phyloP scores from a whole-genome alignment of 306 rosid species.

The Prunus armeniaca region DNA sequence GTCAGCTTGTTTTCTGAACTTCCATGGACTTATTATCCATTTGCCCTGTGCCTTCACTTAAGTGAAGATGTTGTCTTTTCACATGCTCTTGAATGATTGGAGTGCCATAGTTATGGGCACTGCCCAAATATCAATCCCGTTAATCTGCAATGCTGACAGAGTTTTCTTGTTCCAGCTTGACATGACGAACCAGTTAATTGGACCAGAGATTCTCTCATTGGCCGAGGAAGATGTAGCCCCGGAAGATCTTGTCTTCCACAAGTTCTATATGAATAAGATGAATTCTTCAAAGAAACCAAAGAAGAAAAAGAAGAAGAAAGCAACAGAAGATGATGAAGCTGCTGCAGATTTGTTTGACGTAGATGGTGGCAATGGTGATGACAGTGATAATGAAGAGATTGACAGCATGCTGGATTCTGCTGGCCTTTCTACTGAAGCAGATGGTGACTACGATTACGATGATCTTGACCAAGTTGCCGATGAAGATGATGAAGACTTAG shows the following conservation, averaged over 20 bases:
- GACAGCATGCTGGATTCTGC: constrained; percentile 74
- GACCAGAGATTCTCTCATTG: constrained; percentile 71
- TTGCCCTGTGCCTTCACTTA: not conserved
- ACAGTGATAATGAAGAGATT: constrained; percentile 89
- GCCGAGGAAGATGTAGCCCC: constrained; percentile 90
- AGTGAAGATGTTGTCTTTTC: not conserved
- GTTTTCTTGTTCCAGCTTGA: constrained; percentile 55
- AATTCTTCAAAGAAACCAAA: constrained; percentile 55
- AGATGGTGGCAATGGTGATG: constrained; percentile 57
- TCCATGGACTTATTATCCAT: not conserved
- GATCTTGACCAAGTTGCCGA: constrained; percentile 68
- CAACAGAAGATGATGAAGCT: constrained; percentile 60
- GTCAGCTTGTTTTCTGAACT: constrained; percentile 31
- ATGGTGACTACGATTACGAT: constrained; percentile 70
- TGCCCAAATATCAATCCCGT: constrained; percentile 4
- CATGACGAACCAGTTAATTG: constrained; percentile 62
- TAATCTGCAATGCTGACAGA: constrained; percentile 19
- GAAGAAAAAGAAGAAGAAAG: constrained; percentile 70
- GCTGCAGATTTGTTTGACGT: constrained; percentile 57
- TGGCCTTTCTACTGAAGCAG: constrained; percentile 43
- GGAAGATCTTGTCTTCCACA: constrained; percentile 93
- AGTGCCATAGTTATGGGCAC: not conserved
- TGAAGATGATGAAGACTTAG: constrained; percentile 82
- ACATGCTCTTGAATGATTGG: not conserved
- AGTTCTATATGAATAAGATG: constrained; percentile 80